Evolutionary conservation across 2,329 filamentous ascomycete genomes (phyloP).

Genomic region (Drechslera avenae): DNA sequence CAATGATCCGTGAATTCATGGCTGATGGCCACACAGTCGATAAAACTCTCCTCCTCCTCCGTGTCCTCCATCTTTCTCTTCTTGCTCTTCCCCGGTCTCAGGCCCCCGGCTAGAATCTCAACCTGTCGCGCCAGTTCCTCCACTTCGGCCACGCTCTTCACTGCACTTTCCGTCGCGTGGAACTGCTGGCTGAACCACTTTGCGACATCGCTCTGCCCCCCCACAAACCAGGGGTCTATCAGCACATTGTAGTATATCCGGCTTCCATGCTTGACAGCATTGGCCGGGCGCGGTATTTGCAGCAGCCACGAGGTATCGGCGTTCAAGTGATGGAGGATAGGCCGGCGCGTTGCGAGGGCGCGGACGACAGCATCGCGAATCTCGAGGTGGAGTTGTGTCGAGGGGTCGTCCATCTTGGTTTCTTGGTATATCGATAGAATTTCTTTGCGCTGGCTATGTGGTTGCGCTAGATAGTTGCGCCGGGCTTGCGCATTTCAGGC

Average conservation of each 20-base stretch:
- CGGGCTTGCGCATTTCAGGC: constrained; percentile 19
- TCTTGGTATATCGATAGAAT: background rate
- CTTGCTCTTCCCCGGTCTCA: constrained; percentile 24
- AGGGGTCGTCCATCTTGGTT: constrained; percentile 39
- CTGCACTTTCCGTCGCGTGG: constrained; percentile 61
- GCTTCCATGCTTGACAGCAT: constrained; percentile 48
- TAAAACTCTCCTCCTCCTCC: constrained; percentile 43
- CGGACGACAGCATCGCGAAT: constrained; percentile 49
- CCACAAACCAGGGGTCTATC: constrained; percentile 69
- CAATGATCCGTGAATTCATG: constrained; percentile 75
- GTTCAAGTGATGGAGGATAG: constrained; percentile 68
- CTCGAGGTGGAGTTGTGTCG: constrained; percentile 51
- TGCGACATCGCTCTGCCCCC: constrained; percentile 67
- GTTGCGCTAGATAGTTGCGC: constrained; percentile 10
- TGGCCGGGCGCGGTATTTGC: constrained; percentile 63
- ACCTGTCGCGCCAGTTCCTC: constrained; percentile 58
- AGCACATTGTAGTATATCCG: constrained; percentile 67
- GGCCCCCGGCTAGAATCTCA: constrained; percentile 51
- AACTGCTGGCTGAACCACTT: constrained; percentile 69
- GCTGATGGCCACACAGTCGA: constrained; percentile 65
- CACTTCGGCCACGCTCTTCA: constrained; percentile 62
- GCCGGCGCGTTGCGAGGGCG: constrained; percentile 52
- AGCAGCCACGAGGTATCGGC: constrained; percentile 71
- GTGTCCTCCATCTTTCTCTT: constrained; percentile 15
- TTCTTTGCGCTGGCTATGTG: background rate